Conservation (phyloP, 2,329 filamentous ascomycete species). For the Botryosphaeria dothidea region DNA sequence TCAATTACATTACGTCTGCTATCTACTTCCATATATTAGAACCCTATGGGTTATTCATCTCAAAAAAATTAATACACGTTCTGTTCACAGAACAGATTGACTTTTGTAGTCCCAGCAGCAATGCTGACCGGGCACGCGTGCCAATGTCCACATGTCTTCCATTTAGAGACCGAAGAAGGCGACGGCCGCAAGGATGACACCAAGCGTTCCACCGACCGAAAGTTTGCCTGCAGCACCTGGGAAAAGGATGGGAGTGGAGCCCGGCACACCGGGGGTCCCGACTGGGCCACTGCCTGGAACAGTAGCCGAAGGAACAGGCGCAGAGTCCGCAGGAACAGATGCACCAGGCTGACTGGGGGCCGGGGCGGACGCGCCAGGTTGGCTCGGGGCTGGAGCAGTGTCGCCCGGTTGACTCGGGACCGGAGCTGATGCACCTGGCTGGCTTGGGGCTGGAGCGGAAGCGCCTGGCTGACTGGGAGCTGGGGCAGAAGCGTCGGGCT, state of each 20-base stretch:
- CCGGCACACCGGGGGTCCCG: background rate
- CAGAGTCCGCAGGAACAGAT: background rate
- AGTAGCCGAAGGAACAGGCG: background rate
- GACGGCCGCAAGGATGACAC: background rate
- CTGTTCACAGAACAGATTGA: background rate
- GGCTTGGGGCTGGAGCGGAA: too few species aligned
- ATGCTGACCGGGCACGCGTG: background rate
- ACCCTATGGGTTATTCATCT: background rate
- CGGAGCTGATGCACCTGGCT: too few species aligned
- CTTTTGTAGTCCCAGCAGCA: background rate
- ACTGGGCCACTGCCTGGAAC: background rate
- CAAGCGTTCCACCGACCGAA: background rate
- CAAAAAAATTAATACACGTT: background rate
- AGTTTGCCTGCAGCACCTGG: background rate
- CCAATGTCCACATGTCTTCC: too few species aligned
- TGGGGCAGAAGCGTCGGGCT: too few species aligned
- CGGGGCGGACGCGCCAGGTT: too few species aligned
- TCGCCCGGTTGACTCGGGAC: too few species aligned
- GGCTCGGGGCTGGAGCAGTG: too few species aligned
- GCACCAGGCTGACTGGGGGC: background rate
- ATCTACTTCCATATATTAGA: background rate
- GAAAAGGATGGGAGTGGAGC: background rate
- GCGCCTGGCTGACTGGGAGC: too few species aligned
- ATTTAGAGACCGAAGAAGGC: background rate
- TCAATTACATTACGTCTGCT: background rate